phyloP scores from a whole-genome alignment of 2,329 filamentous ascomycete genomes.

The Microdochium paspali region DNA sequence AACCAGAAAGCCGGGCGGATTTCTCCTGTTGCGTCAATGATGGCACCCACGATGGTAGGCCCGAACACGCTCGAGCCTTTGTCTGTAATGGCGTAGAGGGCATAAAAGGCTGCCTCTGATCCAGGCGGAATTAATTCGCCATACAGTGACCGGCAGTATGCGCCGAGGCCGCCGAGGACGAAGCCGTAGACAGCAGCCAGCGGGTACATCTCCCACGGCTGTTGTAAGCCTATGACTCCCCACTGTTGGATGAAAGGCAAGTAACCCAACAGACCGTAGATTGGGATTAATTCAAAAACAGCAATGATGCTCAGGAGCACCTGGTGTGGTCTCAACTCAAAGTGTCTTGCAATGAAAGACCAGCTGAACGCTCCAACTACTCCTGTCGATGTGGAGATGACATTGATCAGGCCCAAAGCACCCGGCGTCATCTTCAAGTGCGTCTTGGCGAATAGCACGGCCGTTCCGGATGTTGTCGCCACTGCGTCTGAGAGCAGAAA shows the following conservation, averaged over 20 bases:
- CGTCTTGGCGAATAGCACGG: conserved; percentile 92
- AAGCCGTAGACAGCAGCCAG: conserved; percentile 86
- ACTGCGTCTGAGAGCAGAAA: conserved; percentile 91
- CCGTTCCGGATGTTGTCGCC: conserved; percentile 88
- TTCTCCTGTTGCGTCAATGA: conserved; percentile 75
- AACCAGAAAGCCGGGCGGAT: conserved; percentile 90
- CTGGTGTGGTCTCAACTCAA: conserved; percentile 67
- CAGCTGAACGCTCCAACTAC: conserved; percentile 85
- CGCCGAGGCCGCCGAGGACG: conserved; percentile 84
- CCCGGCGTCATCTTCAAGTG: conserved; percentile 82
- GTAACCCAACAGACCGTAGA: conserved; percentile 86
- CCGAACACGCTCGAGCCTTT: conserved; percentile 94
- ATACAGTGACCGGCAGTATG: conserved; percentile 86
- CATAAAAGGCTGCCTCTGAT: conserved; percentile 92
- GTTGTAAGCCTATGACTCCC: conserved; percentile 78
- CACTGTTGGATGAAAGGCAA: conserved; percentile 66
- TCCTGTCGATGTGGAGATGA: conserved; percentile 77
- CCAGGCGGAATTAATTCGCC: conserved; percentile 91
- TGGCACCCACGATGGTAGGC: conserved; percentile 83
- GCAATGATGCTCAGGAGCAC: conserved; percentile 89
- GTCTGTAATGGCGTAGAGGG: conserved; percentile 93
- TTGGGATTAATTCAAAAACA: conserved; percentile 83
- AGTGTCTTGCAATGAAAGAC: conserved; percentile 64
- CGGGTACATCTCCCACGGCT: conserved; percentile 95
- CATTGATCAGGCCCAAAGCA: conserved; percentile 83